phyloP scores from a whole-genome alignment of 371 early-diverging fungal species.

The Amoeboaphelidium protococcarum region DNA sequence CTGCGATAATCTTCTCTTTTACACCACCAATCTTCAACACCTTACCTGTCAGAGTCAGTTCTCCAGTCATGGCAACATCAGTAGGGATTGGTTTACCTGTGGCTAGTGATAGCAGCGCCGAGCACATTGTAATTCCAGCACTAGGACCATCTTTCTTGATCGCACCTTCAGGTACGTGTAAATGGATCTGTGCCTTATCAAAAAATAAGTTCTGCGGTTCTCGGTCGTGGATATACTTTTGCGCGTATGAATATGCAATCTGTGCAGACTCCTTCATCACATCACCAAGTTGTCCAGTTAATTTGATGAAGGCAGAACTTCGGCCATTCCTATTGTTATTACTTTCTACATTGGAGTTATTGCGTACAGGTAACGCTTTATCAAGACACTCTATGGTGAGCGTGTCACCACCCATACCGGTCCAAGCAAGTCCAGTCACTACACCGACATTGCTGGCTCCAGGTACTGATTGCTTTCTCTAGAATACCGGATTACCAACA shows the following conservation, averaged over 20 bases:
- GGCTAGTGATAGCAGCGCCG: slow-evolving; percentile 69
- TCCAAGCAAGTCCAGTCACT: slow-evolving; percentile 93
- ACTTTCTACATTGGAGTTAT: slow-evolving; percentile 11
- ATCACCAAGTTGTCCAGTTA: slow-evolving; percentile 88
- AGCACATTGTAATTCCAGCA: slow-evolving; percentile 89
- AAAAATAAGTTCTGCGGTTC: slow-evolving; percentile 70
- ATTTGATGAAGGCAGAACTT: slow-evolving; percentile 45
- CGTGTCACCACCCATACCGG: slow-evolving; percentile 70
- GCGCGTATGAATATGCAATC: slow-evolving; percentile 84
- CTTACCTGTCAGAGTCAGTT: slow-evolving; percentile 83
- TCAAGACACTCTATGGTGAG: slow-evolving; percentile 86
- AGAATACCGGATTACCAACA: slow-evolving; percentile 71
- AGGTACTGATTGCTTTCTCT: slow-evolving; percentile 69
- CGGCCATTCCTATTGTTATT: slow-evolving; percentile 29
- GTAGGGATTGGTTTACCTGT: slow-evolving; percentile 39
- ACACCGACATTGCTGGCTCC: slow-evolving; percentile 48
- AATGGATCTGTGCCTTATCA: slow-evolving; percentile 55
- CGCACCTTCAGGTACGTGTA: slow-evolving; percentile 93
- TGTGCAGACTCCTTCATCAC: slow-evolving; percentile 94
- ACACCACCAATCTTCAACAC: slow-evolving; percentile 89
- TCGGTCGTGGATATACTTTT: slow-evolving; percentile 35
- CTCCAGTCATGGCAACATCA: slow-evolving; percentile 89
- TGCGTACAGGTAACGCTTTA: slow-evolving; percentile 30
- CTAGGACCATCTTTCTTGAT: slow-evolving; percentile 93
- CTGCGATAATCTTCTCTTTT: slow-evolving; percentile 90